These are phyloP conservation scores for Gentiana macrophylla DNA, from an alignment of 257 asterid genomes.

Conservation along the genomic window DNA sequence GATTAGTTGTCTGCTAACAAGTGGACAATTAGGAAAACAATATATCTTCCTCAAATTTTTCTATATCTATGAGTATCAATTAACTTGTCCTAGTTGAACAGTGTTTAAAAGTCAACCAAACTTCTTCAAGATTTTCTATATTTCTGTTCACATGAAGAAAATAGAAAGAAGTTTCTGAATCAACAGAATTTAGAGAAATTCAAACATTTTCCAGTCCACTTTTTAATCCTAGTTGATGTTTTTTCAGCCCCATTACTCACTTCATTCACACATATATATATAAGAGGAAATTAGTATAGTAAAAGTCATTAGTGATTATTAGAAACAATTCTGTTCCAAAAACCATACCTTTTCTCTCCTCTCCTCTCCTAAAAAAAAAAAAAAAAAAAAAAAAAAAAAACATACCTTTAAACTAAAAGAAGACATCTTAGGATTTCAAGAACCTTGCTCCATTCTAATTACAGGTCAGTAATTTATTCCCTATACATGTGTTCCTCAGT, in stretches of 20 bases:
- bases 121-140: slow-evolving; percentile 15
- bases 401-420: neutral
- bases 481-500: neutral
- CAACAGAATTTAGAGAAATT: slow-evolving; percentile 12
- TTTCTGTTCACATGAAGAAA: slow-evolving; percentile 19
- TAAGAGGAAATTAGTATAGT: slow-evolving; percentile 6
- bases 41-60: slow-evolving; percentile 6
- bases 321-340: neutral
- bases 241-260: neutral
- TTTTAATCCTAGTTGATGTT: slow-evolving; percentile 27
- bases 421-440: slow-evolving; percentile 3
- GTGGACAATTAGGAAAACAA: slow-evolving; percentile 5
- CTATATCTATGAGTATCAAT: slow-evolving; percentile 48
- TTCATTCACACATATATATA: slow-evolving; percentile 7
- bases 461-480: slow-evolving; percentile 26
- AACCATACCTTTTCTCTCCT: neutral
- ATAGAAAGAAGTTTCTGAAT: slow-evolving; percentile 3
- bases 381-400: too few relatives aligned
- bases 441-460: slow-evolving; percentile 12
- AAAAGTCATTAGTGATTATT: neutral
- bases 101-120: neutral
- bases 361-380: too few relatives aligned
- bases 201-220: slow-evolving; percentile 26
- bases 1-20: slow-evolving; percentile 5
- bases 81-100: slow-evolving; percentile 18